A percentile compares a stretch with the other conserved stretches of the same genome.
These are phyloP conservation scores for Tephrocybe sp. DNA, from an alignment of 768 basidiomycete species.

Conservation along the genomic window DNA sequence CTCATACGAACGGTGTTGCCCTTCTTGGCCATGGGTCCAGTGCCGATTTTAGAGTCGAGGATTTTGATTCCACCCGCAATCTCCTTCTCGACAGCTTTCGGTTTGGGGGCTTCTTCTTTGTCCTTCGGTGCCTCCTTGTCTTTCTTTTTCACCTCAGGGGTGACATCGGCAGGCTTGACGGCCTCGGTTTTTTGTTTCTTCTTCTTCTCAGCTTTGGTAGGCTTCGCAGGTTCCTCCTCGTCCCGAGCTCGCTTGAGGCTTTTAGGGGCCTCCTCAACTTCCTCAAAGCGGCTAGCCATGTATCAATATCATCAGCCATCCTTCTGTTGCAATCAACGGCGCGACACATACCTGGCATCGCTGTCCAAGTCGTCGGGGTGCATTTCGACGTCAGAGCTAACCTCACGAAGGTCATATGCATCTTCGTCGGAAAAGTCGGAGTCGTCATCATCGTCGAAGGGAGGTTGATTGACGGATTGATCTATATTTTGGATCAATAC, in stretches of 20 bases:
- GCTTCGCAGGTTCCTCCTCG: constrained; percentile 32
- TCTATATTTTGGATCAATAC: constrained; percentile 35
- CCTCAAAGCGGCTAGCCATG: constrained; percentile 72
- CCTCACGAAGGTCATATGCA: constrained; percentile 66
- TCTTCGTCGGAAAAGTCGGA: constrained; percentile 44
- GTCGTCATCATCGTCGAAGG: constrained; percentile 41
- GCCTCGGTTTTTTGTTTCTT: constrained; percentile 74
- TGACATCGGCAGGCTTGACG: constrained; percentile 31
- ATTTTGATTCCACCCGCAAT: constrained; percentile 76
- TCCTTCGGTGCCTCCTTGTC: constrained; percentile 34
- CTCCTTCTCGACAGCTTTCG: constrained; percentile 37
- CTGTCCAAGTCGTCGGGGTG: constrained; percentile 59
- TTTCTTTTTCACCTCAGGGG: constrained; percentile 36
- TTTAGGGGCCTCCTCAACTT: constrained; percentile 52
- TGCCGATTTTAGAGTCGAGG: constrained; percentile 74
- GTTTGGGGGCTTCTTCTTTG: constrained; percentile 20
- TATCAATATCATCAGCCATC: background rate
- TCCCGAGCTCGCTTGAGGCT: constrained; percentile 72
- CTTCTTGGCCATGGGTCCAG: constrained; percentile 83
- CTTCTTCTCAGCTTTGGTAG: constrained; percentile 66
- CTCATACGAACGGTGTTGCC: constrained; percentile 84
- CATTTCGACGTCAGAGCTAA: constrained; percentile 84
- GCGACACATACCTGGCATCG: constrained; percentile 47
- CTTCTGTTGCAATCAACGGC: background rate
- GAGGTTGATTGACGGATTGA: constrained; percentile 50